phyloP scores from a whole-genome alignment of 768 basidiomycete genomes.

The Pisolithus microcarpus region DNA sequence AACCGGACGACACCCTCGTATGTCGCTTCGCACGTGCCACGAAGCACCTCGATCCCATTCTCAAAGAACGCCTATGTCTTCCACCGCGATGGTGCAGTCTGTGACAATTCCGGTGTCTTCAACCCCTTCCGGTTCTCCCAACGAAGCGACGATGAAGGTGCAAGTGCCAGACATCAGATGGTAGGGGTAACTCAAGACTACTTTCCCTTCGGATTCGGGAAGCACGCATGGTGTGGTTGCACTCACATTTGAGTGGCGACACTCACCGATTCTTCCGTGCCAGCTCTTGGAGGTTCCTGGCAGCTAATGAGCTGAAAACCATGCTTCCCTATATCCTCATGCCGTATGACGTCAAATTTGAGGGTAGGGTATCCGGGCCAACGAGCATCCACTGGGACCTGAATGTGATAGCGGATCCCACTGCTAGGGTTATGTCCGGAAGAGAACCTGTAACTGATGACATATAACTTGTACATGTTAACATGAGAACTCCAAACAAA shows the following conservation, averaged over 20 bases:
- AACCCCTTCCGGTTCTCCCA: slow-evolving; percentile 44
- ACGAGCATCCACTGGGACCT: not conserved
- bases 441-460: not conserved
- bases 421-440: too few species aligned
- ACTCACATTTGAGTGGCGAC: not conserved
- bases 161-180: slow-evolving; percentile 28
- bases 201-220: slow-evolving; percentile 32
- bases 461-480: slow-evolving; percentile 5
- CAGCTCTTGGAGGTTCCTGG: slow-evolving; percentile 38
- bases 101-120: slow-evolving; percentile 31
- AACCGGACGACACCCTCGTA: too few species aligned
- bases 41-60: too few species aligned
- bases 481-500: not conserved
- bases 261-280: not conserved
- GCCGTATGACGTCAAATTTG: slow-evolving; percentile 13
- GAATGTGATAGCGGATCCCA: too few species aligned
- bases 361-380: not conserved
- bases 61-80: slow-evolving; percentile 3
- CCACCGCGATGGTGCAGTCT: slow-evolving; percentile 16
- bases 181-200: slow-evolving; percentile 27
- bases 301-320: slow-evolving; percentile 32
- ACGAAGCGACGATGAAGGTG: slow-evolving; percentile 27
- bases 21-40: too few species aligned
- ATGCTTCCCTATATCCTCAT: slow-evolving; percentile 28
- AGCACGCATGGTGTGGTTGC: slow-evolving; percentile 19